These are phyloP conservation scores for Tylopilus balloui DNA, from an alignment of 768 basidiomycete genomes.

Conservation along the genomic window DNA sequence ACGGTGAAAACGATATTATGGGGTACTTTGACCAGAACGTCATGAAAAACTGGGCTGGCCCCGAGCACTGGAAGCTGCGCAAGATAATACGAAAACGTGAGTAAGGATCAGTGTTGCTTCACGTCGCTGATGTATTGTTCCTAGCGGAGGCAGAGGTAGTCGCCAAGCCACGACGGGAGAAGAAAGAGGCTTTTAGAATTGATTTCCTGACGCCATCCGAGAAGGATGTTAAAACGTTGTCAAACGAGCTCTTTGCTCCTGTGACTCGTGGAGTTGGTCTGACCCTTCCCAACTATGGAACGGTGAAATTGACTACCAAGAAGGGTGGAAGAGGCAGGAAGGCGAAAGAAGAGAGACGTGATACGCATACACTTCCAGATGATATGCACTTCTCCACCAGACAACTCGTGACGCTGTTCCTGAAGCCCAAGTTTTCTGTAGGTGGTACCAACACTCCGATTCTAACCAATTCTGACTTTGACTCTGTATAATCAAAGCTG, in stretches of 20 bases:
- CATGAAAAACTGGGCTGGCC: constrained; percentile 96
- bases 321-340: constrained; percentile 45
- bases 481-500: constrained; percentile 46
- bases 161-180: constrained; percentile 57
- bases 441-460: constrained; percentile 27
- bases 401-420: constrained; percentile 86
- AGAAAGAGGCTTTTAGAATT: constrained; percentile 79
- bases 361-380: constrained; percentile 81
- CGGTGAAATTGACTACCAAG: constrained; percentile 22
- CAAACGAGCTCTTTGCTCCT: constrained; percentile 75
- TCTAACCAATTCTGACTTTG: not conserved
- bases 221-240: constrained; percentile 54
- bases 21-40: constrained; percentile 90
- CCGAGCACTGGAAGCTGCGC: constrained; percentile 96
- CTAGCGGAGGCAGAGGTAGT: constrained; percentile 49
- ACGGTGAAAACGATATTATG: constrained; percentile 53
- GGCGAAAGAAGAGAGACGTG: constrained; percentile 54
- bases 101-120: constrained; percentile 20
- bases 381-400: constrained; percentile 96
- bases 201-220: constrained; percentile 65
- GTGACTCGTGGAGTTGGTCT: constrained; percentile 67
- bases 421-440: constrained; percentile 95
- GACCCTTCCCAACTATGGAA: constrained; percentile 54
- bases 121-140: constrained; percentile 6
- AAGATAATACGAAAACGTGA: constrained; percentile 75